Conservation (phyloP, 2,329 filamentous ascomycete species). For the Stemphylium beticola region DNA sequence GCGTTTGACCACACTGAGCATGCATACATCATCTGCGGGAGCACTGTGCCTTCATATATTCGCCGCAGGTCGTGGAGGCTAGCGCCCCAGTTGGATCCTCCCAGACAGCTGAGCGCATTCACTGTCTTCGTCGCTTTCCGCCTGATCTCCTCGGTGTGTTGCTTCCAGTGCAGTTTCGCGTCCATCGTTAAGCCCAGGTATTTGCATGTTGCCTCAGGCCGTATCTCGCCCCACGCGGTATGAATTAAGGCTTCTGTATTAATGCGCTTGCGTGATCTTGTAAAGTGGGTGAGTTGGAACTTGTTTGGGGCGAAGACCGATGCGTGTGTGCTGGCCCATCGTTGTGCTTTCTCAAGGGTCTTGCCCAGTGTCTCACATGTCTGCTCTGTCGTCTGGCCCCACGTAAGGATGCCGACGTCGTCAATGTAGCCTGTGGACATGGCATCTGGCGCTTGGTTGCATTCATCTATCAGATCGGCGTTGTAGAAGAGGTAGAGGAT, state of each 20-base stretch:
- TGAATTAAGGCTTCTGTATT: constrained; percentile 13
- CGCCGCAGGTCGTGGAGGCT: constrained; percentile 20
- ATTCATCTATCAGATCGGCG: constrained; percentile 33
- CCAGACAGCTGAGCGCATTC: constrained; percentile 17
- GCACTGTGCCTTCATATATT: constrained; percentile 37
- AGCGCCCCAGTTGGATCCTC: constrained; percentile 23
- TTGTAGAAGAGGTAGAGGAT: constrained; percentile 47
- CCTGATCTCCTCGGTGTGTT: constrained; percentile 17
- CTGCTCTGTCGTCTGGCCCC: constrained; percentile 19
- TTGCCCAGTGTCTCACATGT: constrained; percentile 23
- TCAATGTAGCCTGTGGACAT: constrained; percentile 31
- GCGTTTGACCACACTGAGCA: constrained; percentile 32
- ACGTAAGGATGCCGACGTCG: constrained; percentile 28
- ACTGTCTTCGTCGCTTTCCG: constrained; percentile 19
- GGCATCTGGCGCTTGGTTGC: constrained; percentile 13
- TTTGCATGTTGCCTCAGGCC: constrained; percentile 12
- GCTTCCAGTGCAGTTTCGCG: constrained; percentile 16
- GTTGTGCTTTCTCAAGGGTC: constrained; percentile 19
- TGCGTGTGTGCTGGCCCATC: constrained; percentile 31
- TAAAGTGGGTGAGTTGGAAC: constrained; percentile 39
- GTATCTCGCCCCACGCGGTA: constrained; percentile 25
- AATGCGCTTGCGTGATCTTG: constrained; percentile 21
- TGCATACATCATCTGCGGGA: constrained; percentile 41
- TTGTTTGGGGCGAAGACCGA: constrained; percentile 38
- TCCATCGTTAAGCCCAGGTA: constrained; percentile 30